Conservation (phyloP, 306 rosid genomes). For the Morella rubra region DNA sequence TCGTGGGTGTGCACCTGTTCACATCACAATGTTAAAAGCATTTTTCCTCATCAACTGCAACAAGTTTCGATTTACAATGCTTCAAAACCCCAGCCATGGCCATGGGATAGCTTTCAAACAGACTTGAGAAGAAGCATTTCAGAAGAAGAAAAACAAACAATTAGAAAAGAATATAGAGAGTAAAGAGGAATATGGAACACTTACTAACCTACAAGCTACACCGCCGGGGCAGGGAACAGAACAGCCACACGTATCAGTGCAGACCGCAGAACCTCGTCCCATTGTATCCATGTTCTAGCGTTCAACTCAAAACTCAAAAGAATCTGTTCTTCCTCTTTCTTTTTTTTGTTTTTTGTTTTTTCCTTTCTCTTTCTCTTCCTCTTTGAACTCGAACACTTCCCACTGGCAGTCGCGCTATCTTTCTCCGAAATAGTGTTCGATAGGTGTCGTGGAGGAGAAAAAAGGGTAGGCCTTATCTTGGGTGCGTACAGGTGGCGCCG, state of each 20-base stretch:
- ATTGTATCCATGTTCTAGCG: neutral
- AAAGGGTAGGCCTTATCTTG: neutral
- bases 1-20: constrained; percentile 6
- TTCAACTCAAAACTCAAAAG: neutral
- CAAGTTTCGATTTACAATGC: no score
- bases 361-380: no score
- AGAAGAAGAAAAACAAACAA: no score
- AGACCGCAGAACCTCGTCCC: constrained; percentile 13
- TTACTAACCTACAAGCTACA: constrained; percentile 40
- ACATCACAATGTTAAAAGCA: neutral
- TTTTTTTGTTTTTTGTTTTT: no score
- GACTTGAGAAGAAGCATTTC: no score
- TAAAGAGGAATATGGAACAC: neutral
- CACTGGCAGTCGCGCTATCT: neutral
- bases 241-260: constrained; percentile 45
- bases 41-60: no score
- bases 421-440: neutral
- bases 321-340: no score
- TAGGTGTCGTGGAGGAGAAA: neutral
- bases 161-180: neutral
- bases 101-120: no score
- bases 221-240: constrained; percentile 41
- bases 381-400: no score
- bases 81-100: no score
- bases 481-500: neutral